Conservation (phyloP, 2,329 filamentous ascomycete genomes). For the Sarocladiaceae sp. region DNA sequence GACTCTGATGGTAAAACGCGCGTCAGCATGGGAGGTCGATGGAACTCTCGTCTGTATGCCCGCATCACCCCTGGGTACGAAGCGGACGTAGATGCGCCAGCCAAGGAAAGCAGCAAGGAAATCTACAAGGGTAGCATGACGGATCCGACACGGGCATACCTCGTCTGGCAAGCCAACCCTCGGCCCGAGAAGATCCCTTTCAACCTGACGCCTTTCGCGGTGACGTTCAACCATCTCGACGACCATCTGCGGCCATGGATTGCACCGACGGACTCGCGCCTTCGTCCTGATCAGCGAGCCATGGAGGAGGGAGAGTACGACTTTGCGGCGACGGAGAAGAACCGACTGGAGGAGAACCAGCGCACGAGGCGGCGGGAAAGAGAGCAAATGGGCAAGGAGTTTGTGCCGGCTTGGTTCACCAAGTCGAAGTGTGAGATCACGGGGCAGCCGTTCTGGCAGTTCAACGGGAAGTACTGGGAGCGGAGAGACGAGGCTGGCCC, state of each 20-base stretch:
- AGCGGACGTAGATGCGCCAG: conserved; percentile 56
- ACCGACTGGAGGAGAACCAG: conserved; percentile 87
- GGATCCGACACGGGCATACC: conserved; percentile 70
- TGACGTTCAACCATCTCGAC: conserved; percentile 88
- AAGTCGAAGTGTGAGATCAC: conserved; percentile 69
- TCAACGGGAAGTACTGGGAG: conserved; percentile 84
- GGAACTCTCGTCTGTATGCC: conserved; percentile 97
- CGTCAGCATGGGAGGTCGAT: conserved; percentile 86
- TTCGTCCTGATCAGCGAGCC: conserved; percentile 88
- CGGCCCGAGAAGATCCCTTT: conserved; percentile 84
- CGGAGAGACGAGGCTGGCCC: conserved; percentile 59
- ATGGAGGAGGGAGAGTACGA: conserved; percentile 99
- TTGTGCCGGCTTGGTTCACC: conserved; percentile 77
- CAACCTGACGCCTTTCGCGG: conserved; percentile 92
- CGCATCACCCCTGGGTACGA: conserved; percentile 89
- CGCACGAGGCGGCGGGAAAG: conserved; percentile 65
- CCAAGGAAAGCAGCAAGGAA: conserved; percentile 29
- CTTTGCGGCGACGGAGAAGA: conserved; percentile 87
- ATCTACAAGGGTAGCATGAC: conserved; percentile 45
- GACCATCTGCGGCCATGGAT: conserved; percentile 72
- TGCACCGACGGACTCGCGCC: conserved; percentile 87
- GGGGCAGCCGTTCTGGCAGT: conserved; percentile 85
- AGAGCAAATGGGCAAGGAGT: conserved; percentile 75
- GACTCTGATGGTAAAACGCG: conserved; percentile 73
- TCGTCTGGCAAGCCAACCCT: conserved; percentile 86